Base-by-base conservation (phyloP, 805 yeast species). In the Metschnikowia amazonensis region DNA sequence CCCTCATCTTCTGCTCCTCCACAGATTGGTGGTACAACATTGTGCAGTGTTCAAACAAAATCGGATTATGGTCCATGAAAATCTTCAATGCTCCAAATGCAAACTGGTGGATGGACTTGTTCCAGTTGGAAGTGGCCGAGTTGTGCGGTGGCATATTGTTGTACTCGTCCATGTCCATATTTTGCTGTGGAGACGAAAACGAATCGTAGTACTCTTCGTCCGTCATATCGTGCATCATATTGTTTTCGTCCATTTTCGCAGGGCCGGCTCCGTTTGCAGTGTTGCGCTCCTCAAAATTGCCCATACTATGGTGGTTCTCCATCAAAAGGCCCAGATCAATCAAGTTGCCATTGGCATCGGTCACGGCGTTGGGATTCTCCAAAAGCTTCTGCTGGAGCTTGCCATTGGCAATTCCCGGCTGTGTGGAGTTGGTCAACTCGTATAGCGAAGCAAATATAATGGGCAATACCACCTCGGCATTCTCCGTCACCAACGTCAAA, bases 21-120 rank as follows among this genome's bases (percentile, higher is more conserved):
- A 85, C 71, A 41, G 86, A 81, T 56, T 88, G 88, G 56, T 89
- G 84, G 64, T 89, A 89, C 51, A 87, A 67, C 57, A 87, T 77
- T n/a, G 95, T 86, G 62, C 98, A 92, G 61, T 89, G 90, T 63
- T 90, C 97, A 66, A 88, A 94, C 21, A 92, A 73, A 7, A 84
- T 82, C 13, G 96, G 95, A 63, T 90, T 90, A 43, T 94, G 84
- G 59, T 92, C 97, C 82, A 90, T 81, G 60, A 94, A 90, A 45
- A 88, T 84, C 64, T 89, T 89, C 57, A 94, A 74, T 0, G 98
- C 97, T 47, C 86, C 86, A 68, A 81, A 89, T 1, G 96, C 95
- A 74, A 92, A 79, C 40, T 88, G 82, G 55, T 92, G 94, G 36
- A 94, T 90, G 31, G 96, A 89, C 58, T 94, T 79, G 65, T 94